A percentile compares a stretch with the other conserved stretches of the same genome.
These are phyloP conservation scores for Mortierella sp. DNA, from an alignment of 371 early-diverging fungal genomes.

Conservation along the genomic window DNA sequence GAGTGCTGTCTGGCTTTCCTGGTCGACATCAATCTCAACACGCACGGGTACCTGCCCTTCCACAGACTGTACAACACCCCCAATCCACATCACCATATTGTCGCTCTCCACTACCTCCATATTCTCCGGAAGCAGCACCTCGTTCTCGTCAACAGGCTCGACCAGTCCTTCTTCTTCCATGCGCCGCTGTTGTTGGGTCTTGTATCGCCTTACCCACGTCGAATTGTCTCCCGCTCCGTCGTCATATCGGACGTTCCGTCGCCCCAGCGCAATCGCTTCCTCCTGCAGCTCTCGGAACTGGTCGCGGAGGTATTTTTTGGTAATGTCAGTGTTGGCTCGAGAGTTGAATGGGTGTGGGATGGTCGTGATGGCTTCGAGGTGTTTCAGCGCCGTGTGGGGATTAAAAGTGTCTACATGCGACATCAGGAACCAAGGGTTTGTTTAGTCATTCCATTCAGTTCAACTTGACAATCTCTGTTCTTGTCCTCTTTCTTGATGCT, in stretches of 20 bases:
- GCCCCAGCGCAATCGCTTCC: slow-evolving; percentile 41
- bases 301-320: slow-evolving; percentile 32
- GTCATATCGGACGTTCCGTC: slow-evolving; percentile 49
- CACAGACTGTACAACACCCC: slow-evolving; percentile 41
- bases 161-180: slow-evolving; percentile 20
- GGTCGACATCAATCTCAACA: slow-evolving; percentile 51
- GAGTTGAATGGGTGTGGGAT: slow-evolving; percentile 47
- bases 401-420: slow-evolving; percentile 25
- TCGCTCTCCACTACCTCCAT: slow-evolving; percentile 39
- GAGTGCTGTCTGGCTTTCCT: slow-evolving; percentile 59
- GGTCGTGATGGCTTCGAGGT: slow-evolving; percentile 42
- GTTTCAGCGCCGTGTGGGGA: slow-evolving; percentile 50
- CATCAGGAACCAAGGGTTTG: background rate
- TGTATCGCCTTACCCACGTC: slow-evolving; percentile 24
- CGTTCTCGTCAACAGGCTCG: slow-evolving; percentile 9
- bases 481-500: background rate
- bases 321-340: slow-evolving; percentile 47
- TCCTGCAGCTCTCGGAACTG: slow-evolving; percentile 34
- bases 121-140: slow-evolving; percentile 15
- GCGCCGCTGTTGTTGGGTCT: slow-evolving; percentile 24
- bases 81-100: slow-evolving; percentile 55
- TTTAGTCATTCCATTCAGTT: background rate
- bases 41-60: slow-evolving; percentile 37
- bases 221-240: slow-evolving; percentile 21
- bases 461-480: background rate